Evolutionary conservation across 2,329 filamentous ascomycete species (phyloP).

Genomic region (Phyllosticta citriasiana): DNA sequence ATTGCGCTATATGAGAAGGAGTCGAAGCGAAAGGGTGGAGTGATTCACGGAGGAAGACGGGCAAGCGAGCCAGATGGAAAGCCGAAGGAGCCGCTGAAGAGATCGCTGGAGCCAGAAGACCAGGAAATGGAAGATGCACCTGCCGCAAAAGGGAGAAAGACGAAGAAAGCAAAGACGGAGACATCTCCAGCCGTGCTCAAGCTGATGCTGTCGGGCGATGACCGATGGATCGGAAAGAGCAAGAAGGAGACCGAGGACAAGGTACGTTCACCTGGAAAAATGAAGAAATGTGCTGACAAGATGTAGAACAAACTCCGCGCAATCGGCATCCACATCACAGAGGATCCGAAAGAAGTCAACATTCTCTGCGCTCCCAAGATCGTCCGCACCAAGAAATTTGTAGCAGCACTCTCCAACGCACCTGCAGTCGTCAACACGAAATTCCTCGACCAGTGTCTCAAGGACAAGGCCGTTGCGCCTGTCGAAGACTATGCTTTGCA

Average conservation of each 20-base stretch:
- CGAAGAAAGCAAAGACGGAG: constrained; percentile 40
- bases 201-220: constrained; percentile 75
- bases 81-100: constrained; percentile 32
- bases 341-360: constrained; percentile 66
- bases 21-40: constrained; percentile 66
- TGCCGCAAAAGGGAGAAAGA: constrained; percentile 43
- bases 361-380: constrained; percentile 81
- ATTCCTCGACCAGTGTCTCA: constrained; percentile 70
- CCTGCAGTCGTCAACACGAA: constrained; percentile 65
- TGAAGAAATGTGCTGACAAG: neutral
- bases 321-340: constrained; percentile 70
- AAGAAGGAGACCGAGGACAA: constrained; percentile 69
- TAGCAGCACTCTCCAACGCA: constrained; percentile 73
- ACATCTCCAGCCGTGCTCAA: constrained; percentile 59
- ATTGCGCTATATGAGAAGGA: constrained; percentile 90
- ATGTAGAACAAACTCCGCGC: constrained; percentile 66
- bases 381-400: constrained; percentile 87
- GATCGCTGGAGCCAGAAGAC: constrained; percentile 33
- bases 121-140: constrained; percentile 30
- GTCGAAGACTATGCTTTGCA: constrained; percentile 57
- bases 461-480: constrained; percentile 54
- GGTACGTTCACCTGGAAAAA: constrained; percentile 40
- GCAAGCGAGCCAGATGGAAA: constrained; percentile 27
- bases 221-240: constrained; percentile 65
- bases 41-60: constrained; percentile 45